Evolutionary conservation across 441 rosid genomes (phyloP).

Genomic region (Omphalea diandra): DNA sequence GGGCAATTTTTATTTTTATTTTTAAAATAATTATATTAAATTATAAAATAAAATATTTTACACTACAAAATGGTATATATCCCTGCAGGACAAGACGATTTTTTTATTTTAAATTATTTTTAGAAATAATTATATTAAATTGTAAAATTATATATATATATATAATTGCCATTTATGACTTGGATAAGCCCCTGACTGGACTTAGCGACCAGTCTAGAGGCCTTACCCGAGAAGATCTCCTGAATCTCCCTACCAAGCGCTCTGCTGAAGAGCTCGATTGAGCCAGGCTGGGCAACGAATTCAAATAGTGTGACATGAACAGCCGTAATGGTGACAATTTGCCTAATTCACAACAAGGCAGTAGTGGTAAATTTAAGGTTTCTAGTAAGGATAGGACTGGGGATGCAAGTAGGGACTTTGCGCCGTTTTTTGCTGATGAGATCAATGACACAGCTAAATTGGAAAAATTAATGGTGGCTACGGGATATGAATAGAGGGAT

Average conservation of each 20-base stretch:
- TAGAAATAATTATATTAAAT: no score
- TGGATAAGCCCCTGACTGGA: constrained; percentile 26
- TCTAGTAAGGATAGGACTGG: constrained; percentile 45
- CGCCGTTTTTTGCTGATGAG: constrained; percentile 84
- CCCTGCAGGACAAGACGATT: no score
- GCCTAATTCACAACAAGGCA: constrained; percentile 57
- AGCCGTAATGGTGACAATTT: constrained; percentile 50
- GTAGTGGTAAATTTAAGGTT: constrained; percentile 40
- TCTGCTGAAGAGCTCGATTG: constrained; percentile 82
- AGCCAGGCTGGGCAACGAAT: constrained; percentile 67
- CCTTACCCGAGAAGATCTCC: constrained; percentile 54
- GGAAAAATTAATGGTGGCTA: constrained; percentile 45
- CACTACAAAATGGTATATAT: no score
- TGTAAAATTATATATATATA: constrained; percentile 56
- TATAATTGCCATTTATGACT: constrained; percentile 41
- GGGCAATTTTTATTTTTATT: no score
- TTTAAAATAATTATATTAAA: no score
- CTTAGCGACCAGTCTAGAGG: constrained; percentile 30
- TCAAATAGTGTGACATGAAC: constrained; percentile 50
- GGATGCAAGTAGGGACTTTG: constrained; percentile 40
- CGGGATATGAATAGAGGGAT: constrained; percentile 47
- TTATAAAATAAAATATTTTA: no score
- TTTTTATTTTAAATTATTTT: no score
- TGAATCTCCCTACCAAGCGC: constrained; percentile 68
- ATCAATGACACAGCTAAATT: constrained; percentile 70